Evolutionary conservation across 2,329 filamentous ascomycete genomes (phyloP).

Genomic region (Passalora sequoiae): DNA sequence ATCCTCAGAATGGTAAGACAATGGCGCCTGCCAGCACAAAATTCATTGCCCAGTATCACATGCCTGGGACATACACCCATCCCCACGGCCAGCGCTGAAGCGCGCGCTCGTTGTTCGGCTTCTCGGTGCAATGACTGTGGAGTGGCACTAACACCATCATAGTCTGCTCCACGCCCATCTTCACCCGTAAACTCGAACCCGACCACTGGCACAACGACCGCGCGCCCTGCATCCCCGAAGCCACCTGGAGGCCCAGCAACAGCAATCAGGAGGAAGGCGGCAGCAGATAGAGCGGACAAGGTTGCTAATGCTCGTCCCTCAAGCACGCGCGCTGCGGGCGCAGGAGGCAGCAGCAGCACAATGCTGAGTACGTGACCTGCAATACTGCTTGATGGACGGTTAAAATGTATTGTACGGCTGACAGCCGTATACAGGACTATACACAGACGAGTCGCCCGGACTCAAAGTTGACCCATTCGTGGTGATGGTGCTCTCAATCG

Average conservation of each 20-base stretch:
- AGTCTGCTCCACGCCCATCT: constrained; percentile 35
- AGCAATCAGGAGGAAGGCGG: constrained; percentile 88
- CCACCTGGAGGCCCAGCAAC: constrained; percentile 91
- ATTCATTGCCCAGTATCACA: no score
- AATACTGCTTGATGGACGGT: no score
- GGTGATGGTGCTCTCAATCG: constrained; percentile 89
- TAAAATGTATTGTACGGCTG: no score
- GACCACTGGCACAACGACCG: constrained; percentile 63
- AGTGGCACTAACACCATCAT: background rate
- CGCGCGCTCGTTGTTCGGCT: no score
- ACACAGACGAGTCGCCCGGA: constrained; percentile 96
- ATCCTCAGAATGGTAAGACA: no score
- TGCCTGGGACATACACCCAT: no score
- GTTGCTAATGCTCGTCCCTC: constrained; percentile 87
- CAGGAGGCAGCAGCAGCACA: constrained; percentile 92
- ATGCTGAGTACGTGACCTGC: constrained; percentile 73
- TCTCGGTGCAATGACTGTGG: no score
- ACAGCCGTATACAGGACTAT: no score
- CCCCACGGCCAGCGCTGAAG: no score
- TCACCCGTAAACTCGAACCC: constrained; percentile 47
- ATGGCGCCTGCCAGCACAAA: no score
- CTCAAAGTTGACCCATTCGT: constrained; percentile 98
- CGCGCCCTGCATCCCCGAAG: constrained; percentile 77
- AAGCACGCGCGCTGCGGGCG: constrained; percentile 88
- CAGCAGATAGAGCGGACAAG: constrained; percentile 96